A percentile compares a stretch with the other conserved stretches of the same genome.
Conservation (phyloP, 768 basidiomycete species). For the Boletus coccyginus region DNA sequence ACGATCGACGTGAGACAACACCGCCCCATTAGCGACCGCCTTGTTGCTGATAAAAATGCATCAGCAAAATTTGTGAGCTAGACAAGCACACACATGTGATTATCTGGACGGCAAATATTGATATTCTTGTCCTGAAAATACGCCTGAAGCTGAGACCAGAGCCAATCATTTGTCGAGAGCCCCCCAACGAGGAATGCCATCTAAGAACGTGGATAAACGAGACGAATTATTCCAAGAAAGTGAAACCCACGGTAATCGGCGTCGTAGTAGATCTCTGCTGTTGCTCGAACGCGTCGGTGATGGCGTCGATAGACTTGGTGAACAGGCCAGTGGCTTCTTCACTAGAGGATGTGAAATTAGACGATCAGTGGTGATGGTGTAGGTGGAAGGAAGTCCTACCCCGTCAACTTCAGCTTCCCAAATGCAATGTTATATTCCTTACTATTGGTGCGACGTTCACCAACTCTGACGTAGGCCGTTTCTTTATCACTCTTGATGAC, state of each 20-base stretch:
- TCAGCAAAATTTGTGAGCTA: background rate
- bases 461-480: conserved; percentile 11
- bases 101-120: conserved; percentile 1
- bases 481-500: conserved; percentile 5
- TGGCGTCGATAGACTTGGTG: no score
- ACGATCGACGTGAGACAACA: no score
- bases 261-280: background rate
- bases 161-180: conserved; percentile 6
- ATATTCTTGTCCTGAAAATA: conserved; percentile 6
- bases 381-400: conserved; percentile 1
- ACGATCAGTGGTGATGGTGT: conserved; percentile 1
- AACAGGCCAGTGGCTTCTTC: no score
- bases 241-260: conserved; percentile 1
- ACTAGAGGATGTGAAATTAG: no score
- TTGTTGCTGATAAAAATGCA: background rate
- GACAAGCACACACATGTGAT: conserved; percentile 4
- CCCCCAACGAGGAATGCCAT: conserved; percentile 15
- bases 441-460: background rate
- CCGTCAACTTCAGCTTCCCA: conserved; percentile 13
- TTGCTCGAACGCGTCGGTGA: conserved; percentile 10
- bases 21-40: conserved; percentile 7
- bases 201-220: background rate
- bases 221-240: background rate
- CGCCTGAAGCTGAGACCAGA: conserved; percentile 8
- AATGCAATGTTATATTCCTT: background rate